Base-by-base conservation (phyloP, 73 alveolate species). In the Paramecium caudatum region DNA sequence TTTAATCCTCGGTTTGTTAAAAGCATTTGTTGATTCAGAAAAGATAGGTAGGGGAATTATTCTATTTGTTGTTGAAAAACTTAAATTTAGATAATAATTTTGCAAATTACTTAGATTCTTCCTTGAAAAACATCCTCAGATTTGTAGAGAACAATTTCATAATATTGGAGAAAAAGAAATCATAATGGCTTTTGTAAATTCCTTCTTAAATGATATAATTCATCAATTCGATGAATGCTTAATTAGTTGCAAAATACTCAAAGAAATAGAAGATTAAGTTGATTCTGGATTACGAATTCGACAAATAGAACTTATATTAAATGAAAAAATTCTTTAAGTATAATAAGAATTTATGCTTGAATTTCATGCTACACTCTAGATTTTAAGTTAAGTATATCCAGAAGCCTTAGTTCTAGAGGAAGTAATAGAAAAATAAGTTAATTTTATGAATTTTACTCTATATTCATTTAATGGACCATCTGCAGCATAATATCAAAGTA, bases 381-480 rank as follows among this genome's bases (percentile, higher is more conserved):
- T 45, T 37, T 41, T 74, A 12, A 74, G 88, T 74, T 63, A 74
- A 45, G 43, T 21, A 8, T 13, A 74, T 3, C 88, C 88, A 9
- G 62, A 74, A 15, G 88, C 88, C 17, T 74, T 74, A 21, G 36
- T 74, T 15, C 36, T 37, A 5, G 88, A 74, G 36, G 88, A 74
- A 74, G 43, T 74, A 34, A 74, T 63, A 74, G 88, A 74, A 9
- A 41, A 37, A 74, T 41, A 41, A 41, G 88, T 47, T 8, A 74
- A 74, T 15, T 21, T 17, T 45, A 5, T 74, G 55, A 74, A 74
- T 74, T 74, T 21, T 47, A 74, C 88, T 27, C 55, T 74, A 7
- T 25, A 74, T 2, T 15, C 36, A 74, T 45, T 74, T 7, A 74
- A 74, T 74, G 88, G 88, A 1, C 30, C 36, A 74, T 37, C 36